Percentiles rank a stretch among this genome's conserved stretches.
These are phyloP conservation scores for Trichoderma lentiforme DNA, from an alignment of 2,329 filamentous ascomycete genomes.

Conservation along the genomic window DNA sequence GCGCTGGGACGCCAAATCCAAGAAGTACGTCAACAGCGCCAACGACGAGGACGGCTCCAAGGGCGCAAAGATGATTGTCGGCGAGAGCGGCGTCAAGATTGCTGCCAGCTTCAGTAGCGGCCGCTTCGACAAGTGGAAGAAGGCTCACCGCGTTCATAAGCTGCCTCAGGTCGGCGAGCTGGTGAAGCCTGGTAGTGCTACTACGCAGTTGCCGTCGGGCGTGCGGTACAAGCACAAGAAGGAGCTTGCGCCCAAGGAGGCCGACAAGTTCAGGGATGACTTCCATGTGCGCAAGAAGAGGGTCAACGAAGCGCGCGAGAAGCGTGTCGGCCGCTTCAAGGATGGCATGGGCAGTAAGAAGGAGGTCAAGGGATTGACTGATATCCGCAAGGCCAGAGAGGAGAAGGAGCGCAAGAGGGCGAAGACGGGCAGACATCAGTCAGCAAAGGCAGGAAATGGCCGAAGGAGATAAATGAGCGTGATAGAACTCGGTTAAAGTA, in stretches of 20 bases:
- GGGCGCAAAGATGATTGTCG: conserved; percentile 68
- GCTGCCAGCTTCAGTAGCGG: conserved; percentile 90
- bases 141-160: conserved; percentile 74
- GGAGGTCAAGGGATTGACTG: conserved; percentile 78
- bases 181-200: conserved; percentile 50
- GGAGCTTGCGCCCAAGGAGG: conserved; percentile 85
- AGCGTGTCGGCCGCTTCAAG: conserved; percentile 69
- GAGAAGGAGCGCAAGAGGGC: conserved; percentile 71
- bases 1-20: conserved; percentile 96
- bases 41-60: conserved; percentile 94
- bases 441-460: conserved; percentile 40
- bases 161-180: conserved; percentile 80
- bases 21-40: conserved; percentile 86
- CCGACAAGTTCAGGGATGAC: conserved; percentile 89
- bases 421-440: conserved; percentile 79
- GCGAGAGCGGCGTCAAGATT: conserved; percentile 94
- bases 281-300: conserved; percentile 89
- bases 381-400: conserved; percentile 79
- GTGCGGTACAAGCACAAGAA: conserved; percentile 77
- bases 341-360: conserved; percentile 69
- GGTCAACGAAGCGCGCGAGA: conserved; percentile 81
- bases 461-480: background rate
- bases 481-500: background rate
- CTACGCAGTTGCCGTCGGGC: conserved; percentile 31
- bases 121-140: conserved; percentile 89